These are phyloP conservation scores for Solanum ossicruentum DNA, from an alignment of 257 asterid genomes.

Conservation along the genomic window DNA sequence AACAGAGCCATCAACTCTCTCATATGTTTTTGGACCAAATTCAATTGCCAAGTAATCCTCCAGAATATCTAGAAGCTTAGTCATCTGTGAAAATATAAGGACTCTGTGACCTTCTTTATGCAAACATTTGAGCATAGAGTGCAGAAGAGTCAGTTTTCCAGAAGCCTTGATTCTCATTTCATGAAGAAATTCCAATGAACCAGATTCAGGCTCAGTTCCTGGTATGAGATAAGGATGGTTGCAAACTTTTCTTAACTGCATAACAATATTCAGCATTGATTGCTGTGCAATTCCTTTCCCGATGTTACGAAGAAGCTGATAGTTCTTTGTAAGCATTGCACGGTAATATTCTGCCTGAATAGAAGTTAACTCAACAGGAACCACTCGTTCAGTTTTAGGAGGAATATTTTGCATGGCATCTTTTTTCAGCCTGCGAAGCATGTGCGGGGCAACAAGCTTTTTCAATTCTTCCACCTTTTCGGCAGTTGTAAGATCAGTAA, in stretches of 20 bases:
- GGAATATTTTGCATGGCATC: slow-evolving; percentile 98
- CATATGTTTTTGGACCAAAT: slow-evolving; percentile 83
- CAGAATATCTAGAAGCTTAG: slow-evolving; percentile 87
- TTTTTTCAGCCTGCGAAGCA: slow-evolving; percentile 91
- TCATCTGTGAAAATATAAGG: slow-evolving; percentile 95
- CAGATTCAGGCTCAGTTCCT: slow-evolving; percentile 95
- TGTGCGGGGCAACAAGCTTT: slow-evolving; percentile 96
- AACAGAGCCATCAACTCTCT: slow-evolving; percentile 99
- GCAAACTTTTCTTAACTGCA: slow-evolving; percentile 96
- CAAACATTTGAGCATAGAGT: slow-evolving; percentile 82
- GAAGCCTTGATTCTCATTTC: slow-evolving; percentile 99
- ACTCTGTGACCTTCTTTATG: slow-evolving; percentile 87
- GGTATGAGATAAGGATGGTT: slow-evolving; percentile 97
- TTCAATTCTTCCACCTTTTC: slow-evolving; percentile 95
- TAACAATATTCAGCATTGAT: slow-evolving; percentile 93
- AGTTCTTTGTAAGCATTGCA: slow-evolving; percentile 96
- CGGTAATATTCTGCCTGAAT: slow-evolving; percentile 99
- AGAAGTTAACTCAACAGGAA: slow-evolving; percentile 92
- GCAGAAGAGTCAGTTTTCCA: slow-evolving; percentile 83
- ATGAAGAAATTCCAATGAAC: slow-evolving; percentile 77
- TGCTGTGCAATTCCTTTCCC: slow-evolving; percentile 91
- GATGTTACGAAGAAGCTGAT: slow-evolving; percentile 83
- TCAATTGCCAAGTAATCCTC: slow-evolving; percentile 88
- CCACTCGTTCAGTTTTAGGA: slow-evolving; percentile 94
- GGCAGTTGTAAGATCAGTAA: slow-evolving; percentile 81